Percentiles rank a stretch among this genome's conserved stretches.
phyloP scores from a whole-genome alignment of 176 grass and related monocot species.

The Phoenix roebelenii region DNA sequence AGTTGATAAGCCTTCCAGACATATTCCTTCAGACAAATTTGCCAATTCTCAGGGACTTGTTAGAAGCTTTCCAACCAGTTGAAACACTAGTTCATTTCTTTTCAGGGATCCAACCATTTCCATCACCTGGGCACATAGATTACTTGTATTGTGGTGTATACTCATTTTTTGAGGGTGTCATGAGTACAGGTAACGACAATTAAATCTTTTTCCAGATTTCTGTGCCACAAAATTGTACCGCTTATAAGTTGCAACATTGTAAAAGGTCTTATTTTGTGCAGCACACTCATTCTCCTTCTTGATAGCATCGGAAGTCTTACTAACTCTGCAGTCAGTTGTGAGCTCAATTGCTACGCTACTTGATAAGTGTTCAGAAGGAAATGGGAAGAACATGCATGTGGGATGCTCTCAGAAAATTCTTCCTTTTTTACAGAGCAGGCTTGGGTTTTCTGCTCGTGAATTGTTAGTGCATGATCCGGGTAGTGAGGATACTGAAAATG shows the following conservation, averaged over 20 bases:
- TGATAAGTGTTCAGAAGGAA: slow-evolving; percentile 46
- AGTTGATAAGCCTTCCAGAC: slow-evolving; percentile 55
- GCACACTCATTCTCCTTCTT: slow-evolving; percentile 49
- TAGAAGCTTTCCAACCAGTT: slow-evolving; percentile 58
- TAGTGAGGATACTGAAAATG: slow-evolving; percentile 45
- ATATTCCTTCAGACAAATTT: slow-evolving; percentile 50
- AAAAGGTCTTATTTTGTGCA: slow-evolving; percentile 34
- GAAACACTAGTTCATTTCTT: slow-evolving; percentile 54
- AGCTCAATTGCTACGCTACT: slow-evolving; percentile 46
- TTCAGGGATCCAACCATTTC: slow-evolving; percentile 38
- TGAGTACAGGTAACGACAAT: slow-evolving; percentile 44
- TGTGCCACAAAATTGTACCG: neutral
- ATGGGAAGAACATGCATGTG: slow-evolving; percentile 37
- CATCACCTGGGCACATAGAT: slow-evolving; percentile 42
- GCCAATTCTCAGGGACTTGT: slow-evolving; percentile 60
- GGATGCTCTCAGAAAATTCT: slow-evolving; percentile 50
- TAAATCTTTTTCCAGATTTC: slow-evolving; percentile 2
- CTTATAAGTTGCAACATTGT: neutral
- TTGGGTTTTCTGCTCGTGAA: slow-evolving; percentile 56
- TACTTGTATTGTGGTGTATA: slow-evolving; percentile 61
- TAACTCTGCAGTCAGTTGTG: slow-evolving; percentile 75
- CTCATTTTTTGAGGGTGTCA: slow-evolving; percentile 58
- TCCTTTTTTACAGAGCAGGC: slow-evolving; percentile 53
- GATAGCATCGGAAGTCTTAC: slow-evolving; percentile 51
- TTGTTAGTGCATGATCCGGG: slow-evolving; percentile 51